These are phyloP conservation scores for Pestalotiopsis sp. DNA, from an alignment of 2,329 filamentous ascomycete species.

Conservation along the genomic window DNA sequence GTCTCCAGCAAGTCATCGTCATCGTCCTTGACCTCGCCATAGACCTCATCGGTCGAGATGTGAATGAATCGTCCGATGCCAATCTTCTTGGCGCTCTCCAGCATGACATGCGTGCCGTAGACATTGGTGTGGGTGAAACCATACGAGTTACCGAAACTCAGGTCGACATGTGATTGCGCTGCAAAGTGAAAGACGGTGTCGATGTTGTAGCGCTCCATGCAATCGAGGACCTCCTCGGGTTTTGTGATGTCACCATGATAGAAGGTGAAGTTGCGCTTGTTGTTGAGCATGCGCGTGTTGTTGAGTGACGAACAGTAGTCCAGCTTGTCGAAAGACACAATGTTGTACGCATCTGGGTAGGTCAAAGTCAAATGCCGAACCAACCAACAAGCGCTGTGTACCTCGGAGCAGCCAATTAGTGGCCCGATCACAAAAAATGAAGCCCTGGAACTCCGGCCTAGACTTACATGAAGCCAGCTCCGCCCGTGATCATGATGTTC, in stretches of 20 bases:
- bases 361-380: constrained; percentile 76
- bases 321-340: constrained; percentile 83
- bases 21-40: constrained; percentile 75
- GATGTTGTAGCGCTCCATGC: constrained; percentile 71
- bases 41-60: constrained; percentile 84
- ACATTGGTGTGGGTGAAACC: constrained; percentile 82
- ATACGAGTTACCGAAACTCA: constrained; percentile 83
- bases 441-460: not conserved
- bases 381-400: constrained; percentile 75
- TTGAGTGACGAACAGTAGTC: constrained; percentile 82
- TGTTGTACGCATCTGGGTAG: constrained; percentile 74
- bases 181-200: constrained; percentile 85
- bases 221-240: constrained; percentile 69
- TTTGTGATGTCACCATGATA: constrained; percentile 80
- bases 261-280: constrained; percentile 74
- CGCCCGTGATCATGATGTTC: constrained; percentile 84
- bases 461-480: constrained; percentile 83
- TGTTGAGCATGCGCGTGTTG: constrained; percentile 72
- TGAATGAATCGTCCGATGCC: constrained; percentile 76
- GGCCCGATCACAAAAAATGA: not conserved
- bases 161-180: constrained; percentile 82
- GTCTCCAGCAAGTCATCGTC: constrained; percentile 73
- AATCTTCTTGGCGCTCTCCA: constrained; percentile 76
- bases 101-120: constrained; percentile 79
- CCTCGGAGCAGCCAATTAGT: not conserved